phyloP scores from a whole-genome alignment of 768 basidiomycete species.

The Kwoniella sp. region DNA sequence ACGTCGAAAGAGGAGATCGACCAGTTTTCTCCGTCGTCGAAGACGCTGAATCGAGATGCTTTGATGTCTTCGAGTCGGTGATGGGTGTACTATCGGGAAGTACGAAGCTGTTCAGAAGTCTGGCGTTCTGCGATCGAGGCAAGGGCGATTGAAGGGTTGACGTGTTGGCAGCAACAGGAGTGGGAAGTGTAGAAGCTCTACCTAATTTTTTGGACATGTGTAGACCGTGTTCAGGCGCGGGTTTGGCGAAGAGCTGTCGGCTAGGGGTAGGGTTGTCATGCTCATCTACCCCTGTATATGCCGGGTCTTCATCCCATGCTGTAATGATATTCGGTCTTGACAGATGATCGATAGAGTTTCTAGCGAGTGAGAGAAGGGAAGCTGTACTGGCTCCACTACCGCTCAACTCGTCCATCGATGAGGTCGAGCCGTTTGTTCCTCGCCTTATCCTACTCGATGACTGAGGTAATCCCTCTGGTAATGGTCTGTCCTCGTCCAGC shows the following conservation, averaged over 20 bases:
- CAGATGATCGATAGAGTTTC: slow-evolving; percentile 40
- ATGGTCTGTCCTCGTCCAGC: background rate
- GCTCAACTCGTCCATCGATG: slow-evolving; percentile 41
- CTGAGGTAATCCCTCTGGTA: slow-evolving; percentile 13
- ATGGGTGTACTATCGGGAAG: background rate
- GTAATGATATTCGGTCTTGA: slow-evolving; percentile 33
- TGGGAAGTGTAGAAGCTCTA: background rate
- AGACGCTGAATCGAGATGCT: background rate
- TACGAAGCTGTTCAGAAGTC: background rate
- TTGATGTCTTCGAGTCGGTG: background rate
- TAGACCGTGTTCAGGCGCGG: slow-evolving; percentile 8
- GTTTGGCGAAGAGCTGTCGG: slow-evolving; percentile 29
- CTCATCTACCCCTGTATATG: slow-evolving; percentile 19
- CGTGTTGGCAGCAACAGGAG: background rate
- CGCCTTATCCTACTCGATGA: slow-evolving; percentile 15
- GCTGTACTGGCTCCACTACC: slow-evolving; percentile 40
- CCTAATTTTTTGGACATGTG: slow-evolving; percentile 20
- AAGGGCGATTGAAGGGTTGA: slow-evolving; percentile 10
- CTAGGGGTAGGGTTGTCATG: slow-evolving; percentile 30
- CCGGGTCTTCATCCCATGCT: slow-evolving; percentile 27
- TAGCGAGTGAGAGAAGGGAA: slow-evolving; percentile 32
- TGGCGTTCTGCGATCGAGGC: slow-evolving; percentile 2
- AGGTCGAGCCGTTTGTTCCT: slow-evolving; percentile 38
- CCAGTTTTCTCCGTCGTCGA: slow-evolving; percentile 4
- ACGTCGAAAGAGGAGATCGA: slow-evolving; percentile 27